Evolutionary conservation across 192 early-diverging fungal species (phyloP).

Genomic region (Tieghemiomyces parasiticus): DNA sequence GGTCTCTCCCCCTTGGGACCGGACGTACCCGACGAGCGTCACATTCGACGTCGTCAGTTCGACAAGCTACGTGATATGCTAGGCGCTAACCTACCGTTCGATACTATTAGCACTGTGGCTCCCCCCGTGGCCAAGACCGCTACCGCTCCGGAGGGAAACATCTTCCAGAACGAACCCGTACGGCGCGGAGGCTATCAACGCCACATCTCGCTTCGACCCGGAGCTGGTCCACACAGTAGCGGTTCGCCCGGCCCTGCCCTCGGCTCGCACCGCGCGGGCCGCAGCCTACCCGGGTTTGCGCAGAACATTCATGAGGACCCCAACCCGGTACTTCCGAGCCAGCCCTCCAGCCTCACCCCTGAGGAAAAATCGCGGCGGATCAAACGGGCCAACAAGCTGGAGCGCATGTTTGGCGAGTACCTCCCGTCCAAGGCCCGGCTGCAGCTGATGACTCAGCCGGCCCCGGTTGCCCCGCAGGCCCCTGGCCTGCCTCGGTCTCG

Average conservation of each 20-base stretch:
- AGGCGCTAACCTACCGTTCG: conserved; percentile 1
- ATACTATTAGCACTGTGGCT: neutral
- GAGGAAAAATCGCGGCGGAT: conserved; percentile 2
- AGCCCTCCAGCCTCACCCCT: neutral
- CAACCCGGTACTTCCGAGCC: neutral
- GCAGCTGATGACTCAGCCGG: neutral
- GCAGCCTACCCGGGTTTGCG: too few species aligned
- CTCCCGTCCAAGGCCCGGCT: neutral
- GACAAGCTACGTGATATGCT: conserved; percentile 8
- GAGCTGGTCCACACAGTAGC: too few species aligned
- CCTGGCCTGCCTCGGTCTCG: neutral
- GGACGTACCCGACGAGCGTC: neutral
- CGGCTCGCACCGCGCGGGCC: too few species aligned
- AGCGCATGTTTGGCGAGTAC: conserved; percentile 7
- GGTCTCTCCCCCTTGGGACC: neutral
- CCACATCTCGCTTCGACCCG: too few species aligned
- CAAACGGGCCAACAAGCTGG: conserved; percentile 9
- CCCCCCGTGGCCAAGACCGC: too few species aligned
- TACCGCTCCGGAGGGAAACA: too few species aligned
- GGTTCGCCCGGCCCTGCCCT: too few species aligned
- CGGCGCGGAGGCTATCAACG: too few species aligned
- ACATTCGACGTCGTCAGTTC: conserved; percentile 7
- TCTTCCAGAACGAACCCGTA: too few species aligned
- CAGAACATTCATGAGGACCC: too few species aligned
- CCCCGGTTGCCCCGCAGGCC: neutral